Conservation (phyloP, 106 monocot species). For the Allium fistulosum region DNA sequence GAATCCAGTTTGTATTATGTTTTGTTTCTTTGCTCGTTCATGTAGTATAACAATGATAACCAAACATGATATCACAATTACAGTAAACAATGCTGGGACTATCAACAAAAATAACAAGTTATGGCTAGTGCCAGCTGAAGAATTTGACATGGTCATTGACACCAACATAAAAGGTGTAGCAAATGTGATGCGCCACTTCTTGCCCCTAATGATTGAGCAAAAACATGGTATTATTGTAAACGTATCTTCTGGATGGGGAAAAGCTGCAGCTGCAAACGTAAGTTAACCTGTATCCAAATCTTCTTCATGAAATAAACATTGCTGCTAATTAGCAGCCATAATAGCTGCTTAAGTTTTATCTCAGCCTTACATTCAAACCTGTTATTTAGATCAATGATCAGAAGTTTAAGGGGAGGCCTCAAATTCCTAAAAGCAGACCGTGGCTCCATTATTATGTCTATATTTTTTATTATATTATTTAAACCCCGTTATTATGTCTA, state of each 20-base stretch:
- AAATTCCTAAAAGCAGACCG: no score
- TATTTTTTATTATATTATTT: no score
- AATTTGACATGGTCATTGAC: slow-evolving; percentile 90
- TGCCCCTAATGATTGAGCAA: slow-evolving; percentile 81
- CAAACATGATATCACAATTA: slow-evolving; percentile 10
- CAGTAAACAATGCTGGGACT: slow-evolving; percentile 93
- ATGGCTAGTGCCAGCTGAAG: slow-evolving; percentile 85
- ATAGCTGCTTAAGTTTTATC: no score
- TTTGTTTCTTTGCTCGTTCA: no score
- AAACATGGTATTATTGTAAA: slow-evolving; percentile 81
- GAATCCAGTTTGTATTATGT: no score
- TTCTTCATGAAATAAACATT: no score
- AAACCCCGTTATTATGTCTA: no score
- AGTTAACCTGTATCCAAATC: not conserved
- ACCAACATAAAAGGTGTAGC: slow-evolving; percentile 84
- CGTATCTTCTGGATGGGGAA: slow-evolving; percentile 92
- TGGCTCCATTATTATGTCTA: no score
- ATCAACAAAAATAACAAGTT: slow-evolving; percentile 96
- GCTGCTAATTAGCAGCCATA: no score
- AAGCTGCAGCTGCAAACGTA: slow-evolving; percentile 87
- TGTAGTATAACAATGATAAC: not conserved
- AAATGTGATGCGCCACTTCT: slow-evolving; percentile 83
- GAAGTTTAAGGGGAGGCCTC: no score
- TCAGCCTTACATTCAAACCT: no score
- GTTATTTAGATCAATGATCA: no score